A percentile compares a stretch with the other conserved stretches of the same genome.
Evolutionary conservation across 1,284 basidiomycete genomes (phyloP).

Genomic region (Pterulicium gracile): DNA sequence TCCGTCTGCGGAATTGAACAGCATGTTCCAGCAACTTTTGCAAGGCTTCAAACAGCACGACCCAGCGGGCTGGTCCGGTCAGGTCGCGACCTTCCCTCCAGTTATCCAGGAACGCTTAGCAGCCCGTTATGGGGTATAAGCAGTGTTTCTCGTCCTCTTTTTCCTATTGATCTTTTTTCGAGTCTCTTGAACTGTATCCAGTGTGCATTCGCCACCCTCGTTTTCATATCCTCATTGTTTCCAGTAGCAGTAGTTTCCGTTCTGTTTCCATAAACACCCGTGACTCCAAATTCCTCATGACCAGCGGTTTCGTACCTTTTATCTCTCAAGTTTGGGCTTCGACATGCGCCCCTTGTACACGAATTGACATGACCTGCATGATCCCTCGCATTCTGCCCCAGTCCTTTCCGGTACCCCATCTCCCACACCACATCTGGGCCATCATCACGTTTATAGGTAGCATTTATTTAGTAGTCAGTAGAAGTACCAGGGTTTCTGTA

Average conservation of each 20-base stretch:
- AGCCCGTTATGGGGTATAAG: constrained; percentile 64
- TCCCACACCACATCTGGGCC: constrained; percentile 5
- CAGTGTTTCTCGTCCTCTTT: constrained; percentile 11
- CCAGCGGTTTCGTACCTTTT: constrained; percentile 14
- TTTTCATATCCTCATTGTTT: no score
- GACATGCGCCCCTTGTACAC: background rate
- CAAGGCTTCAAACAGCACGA: constrained; percentile 81
- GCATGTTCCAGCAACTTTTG: constrained; percentile 82
- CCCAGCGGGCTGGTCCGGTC: constrained; percentile 65
- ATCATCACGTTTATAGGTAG: constrained; percentile 8
- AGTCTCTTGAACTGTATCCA: no score
- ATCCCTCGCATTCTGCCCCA: background rate
- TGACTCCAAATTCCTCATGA: no score
- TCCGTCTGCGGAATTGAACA: constrained; percentile 81
- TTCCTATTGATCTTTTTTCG: constrained; percentile 8
- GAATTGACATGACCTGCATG: background rate
- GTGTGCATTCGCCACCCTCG: no score
- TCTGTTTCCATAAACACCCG: no score
- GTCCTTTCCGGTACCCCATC: background rate
- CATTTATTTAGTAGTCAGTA: constrained; percentile 5
- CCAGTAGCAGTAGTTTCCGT: no score
- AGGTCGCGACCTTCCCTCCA: constrained; percentile 68
- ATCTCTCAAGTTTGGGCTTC: constrained; percentile 8
- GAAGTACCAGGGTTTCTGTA: constrained; percentile 3
- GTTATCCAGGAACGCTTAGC: constrained; percentile 70